Evolutionary conservation across 2,329 filamentous ascomycete species (phyloP).

Genomic region (Nigrospora osmanthi): DNA sequence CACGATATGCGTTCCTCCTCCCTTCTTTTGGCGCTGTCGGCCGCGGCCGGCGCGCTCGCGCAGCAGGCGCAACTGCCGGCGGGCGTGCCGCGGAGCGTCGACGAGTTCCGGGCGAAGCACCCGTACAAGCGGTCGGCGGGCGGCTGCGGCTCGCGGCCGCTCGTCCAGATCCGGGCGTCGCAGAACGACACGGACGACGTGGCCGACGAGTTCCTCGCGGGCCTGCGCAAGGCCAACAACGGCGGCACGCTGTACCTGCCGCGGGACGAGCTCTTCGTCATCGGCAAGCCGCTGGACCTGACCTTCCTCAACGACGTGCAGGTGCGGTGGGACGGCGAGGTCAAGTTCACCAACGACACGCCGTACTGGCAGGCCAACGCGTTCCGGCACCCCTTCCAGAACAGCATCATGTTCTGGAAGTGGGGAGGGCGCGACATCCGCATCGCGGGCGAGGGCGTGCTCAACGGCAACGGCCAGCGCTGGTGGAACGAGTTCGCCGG

Average conservation of each 20-base stretch:
- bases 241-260: constrained; percentile 49
- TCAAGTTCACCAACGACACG: constrained; percentile 36
- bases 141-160: constrained; percentile 12
- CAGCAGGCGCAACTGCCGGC: constrained; percentile 18
- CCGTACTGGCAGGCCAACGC: constrained; percentile 33
- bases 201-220: constrained; percentile 44
- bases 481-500: constrained; percentile 35
- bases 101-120: constrained; percentile 29
- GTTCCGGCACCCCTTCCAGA: constrained; percentile 32
- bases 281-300: constrained; percentile 50
- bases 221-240: constrained; percentile 46
- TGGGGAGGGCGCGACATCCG: constrained; percentile 56
- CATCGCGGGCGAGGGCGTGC: constrained; percentile 47
- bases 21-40: constrained; percentile 12
- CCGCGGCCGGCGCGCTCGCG: constrained; percentile 13
- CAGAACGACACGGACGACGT: constrained; percentile 47
- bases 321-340: constrained; percentile 49
- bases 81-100: constrained; percentile 23
- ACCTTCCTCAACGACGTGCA: constrained; percentile 51
- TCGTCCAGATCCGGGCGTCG: constrained; percentile 43
- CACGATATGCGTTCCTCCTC: constrained; percentile 14
- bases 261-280: constrained; percentile 45
- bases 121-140: constrained; percentile 20
- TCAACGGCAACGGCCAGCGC: constrained; percentile 46
- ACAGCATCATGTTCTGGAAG: constrained; percentile 54